phyloP scores from a whole-genome alignment of 2,329 filamentous ascomycete species.

The Aspergillus neoniger region DNA sequence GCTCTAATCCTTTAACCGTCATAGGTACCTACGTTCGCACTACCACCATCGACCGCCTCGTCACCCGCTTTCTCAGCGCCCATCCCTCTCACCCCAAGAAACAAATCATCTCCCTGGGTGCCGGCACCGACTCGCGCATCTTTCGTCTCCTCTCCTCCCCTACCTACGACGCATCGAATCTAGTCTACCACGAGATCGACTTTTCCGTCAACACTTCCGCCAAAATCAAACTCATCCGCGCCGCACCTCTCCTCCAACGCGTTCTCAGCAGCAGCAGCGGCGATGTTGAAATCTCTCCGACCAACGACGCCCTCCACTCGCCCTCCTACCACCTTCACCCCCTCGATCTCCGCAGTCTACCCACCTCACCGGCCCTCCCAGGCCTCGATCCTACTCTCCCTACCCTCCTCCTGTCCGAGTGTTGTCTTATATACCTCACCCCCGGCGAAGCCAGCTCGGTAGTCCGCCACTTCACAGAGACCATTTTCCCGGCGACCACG shows the following conservation, averaged over 20 bases:
- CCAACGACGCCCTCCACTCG: slow-evolving; percentile 49
- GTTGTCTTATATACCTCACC: slow-evolving; percentile 87
- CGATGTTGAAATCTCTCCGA: slow-evolving; percentile 35
- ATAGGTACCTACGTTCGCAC: slow-evolving; percentile 91
- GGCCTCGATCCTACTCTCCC: slow-evolving; percentile 58
- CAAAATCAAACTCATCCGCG: slow-evolving; percentile 58
- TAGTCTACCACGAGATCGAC: slow-evolving; percentile 91
- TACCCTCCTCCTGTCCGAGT: slow-evolving; percentile 88
- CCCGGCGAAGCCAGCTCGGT: slow-evolving; percentile 64
- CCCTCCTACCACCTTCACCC: slow-evolving; percentile 59
- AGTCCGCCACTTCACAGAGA: slow-evolving; percentile 64
- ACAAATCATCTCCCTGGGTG: slow-evolving; percentile 90
- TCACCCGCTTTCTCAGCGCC: slow-evolving; percentile 66
- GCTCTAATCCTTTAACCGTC: too few relatives aligned
- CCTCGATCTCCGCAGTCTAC: slow-evolving; percentile 68
- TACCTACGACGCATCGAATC: slow-evolving; percentile 36
- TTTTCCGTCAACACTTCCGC: slow-evolving; percentile 72
- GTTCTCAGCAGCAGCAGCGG: slow-evolving; percentile 32
- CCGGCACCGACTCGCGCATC: slow-evolving; percentile 87
- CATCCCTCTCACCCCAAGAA: slow-evolving; percentile 29
- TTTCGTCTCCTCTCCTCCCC: slow-evolving; percentile 67
- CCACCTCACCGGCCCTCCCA: slow-evolving; percentile 17
- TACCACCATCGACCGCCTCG: slow-evolving; percentile 74
- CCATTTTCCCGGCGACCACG: slow-evolving; percentile 39
- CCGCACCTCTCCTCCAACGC: slow-evolving; percentile 34